A percentile compares a stretch with the other conserved stretches of the same genome.
phyloP scores from a whole-genome alignment of 2,329 filamentous ascomycete genomes.

The Pezicula radicicola region DNA sequence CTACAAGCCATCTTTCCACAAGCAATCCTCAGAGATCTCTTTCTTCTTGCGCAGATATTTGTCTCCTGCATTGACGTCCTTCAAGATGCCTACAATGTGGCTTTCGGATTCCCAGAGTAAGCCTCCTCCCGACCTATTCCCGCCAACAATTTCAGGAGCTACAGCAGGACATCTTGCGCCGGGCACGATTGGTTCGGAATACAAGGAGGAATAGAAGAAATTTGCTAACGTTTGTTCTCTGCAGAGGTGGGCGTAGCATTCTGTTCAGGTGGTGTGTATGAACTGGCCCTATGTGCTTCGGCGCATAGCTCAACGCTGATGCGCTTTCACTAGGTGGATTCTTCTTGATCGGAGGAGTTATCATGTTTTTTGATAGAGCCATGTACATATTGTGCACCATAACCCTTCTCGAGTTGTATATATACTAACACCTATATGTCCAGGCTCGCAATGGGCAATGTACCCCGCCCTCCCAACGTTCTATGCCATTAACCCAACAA shows the following conservation, averaged over 20 bases:
- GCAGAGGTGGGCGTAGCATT: slow-evolving; percentile 95
- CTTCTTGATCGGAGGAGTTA: slow-evolving; percentile 90
- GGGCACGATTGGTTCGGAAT: slow-evolving; percentile 9
- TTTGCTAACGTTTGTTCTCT: slow-evolving; percentile 22
- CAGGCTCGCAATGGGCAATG: slow-evolving; percentile 95
- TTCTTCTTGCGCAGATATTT: background rate
- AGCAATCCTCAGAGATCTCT: background rate
- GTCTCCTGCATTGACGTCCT: background rate
- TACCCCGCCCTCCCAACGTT: slow-evolving; percentile 8
- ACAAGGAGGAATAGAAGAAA: slow-evolving; percentile 2
- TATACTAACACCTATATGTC: slow-evolving; percentile 2
- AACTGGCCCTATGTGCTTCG: slow-evolving; percentile 10
- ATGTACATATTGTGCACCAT: slow-evolving; percentile 58
- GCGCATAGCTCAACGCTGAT: slow-evolving; percentile 12
- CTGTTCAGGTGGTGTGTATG: slow-evolving; percentile 86
- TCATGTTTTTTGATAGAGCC: slow-evolving; percentile 97
- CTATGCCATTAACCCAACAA: slow-evolving; percentile 3
- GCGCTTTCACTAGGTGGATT: slow-evolving; percentile 66
- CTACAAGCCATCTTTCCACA: background rate
- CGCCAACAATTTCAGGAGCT: background rate
- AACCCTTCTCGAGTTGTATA: background rate
- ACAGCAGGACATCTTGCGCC: slow-evolving; percentile 13
- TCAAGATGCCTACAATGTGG: slow-evolving; percentile 68
- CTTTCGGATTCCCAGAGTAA: slow-evolving; percentile 92
- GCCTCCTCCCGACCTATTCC: slow-evolving; percentile 30